These are phyloP conservation scores for Apophysomyces elegans DNA, from an alignment of 371 early-diverging fungal species.

Conservation along the genomic window DNA sequence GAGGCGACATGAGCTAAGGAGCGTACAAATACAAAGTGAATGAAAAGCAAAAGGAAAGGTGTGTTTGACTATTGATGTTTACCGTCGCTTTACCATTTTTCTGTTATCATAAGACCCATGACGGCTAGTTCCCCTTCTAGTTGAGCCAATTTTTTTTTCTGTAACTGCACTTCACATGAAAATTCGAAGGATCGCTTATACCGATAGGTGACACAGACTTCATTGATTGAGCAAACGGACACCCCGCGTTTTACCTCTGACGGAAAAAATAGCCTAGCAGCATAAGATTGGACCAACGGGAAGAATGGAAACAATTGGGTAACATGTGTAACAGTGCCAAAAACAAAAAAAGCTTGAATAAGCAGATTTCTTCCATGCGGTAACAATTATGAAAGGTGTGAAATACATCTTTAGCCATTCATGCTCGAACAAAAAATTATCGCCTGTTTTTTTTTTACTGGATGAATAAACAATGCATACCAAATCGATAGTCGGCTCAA, in stretches of 20 bases:
- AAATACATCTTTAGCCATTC: neutral
- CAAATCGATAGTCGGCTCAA: neutral
- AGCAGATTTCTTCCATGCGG: constrained; percentile 4
- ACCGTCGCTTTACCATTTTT: neutral
- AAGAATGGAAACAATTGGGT: neutral
- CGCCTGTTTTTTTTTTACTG: neutral
- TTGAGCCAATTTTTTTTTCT: constrained; percentile 1
- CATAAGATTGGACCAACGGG: constrained; percentile 5
- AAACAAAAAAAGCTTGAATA: constrained; percentile 5
- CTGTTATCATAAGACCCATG: neutral
- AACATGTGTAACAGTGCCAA: constrained; percentile 1
- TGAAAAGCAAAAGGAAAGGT: neutral
- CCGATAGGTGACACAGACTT: neutral
- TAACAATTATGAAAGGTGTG: neutral
- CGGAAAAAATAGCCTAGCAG: constrained; percentile 1
- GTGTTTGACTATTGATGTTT: neutral
- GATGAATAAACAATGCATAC: too few relatives aligned
- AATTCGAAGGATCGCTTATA: constrained; percentile 5
- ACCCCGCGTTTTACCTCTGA: neutral
- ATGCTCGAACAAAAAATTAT: neutral
- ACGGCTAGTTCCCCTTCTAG: neutral
- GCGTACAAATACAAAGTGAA: neutral
- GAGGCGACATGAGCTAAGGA: constrained; percentile 2
- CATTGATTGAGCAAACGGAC: neutral
- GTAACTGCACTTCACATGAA: constrained; percentile 1